Conservation (phyloP, 352 stramenopile genomes). For the Aphanomyces invadans region DNA sequence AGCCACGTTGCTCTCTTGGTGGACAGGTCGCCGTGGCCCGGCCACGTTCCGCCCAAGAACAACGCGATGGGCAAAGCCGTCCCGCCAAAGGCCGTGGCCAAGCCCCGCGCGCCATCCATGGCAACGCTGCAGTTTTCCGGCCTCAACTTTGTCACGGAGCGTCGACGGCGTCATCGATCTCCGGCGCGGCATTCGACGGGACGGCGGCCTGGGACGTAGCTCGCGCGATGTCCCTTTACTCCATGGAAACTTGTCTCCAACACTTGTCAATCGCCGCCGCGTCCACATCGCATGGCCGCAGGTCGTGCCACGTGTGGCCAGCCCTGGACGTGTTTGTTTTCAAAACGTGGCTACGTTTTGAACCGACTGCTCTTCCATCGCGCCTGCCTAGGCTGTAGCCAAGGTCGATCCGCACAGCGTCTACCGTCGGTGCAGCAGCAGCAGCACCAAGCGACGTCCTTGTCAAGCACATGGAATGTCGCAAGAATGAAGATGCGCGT, state of each 20-base stretch:
- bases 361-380: no score
- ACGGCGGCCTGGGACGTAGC: background rate
- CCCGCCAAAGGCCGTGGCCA: background rate
- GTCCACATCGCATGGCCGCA: no score
- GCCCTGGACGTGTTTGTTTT: no score
- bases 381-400: no score
- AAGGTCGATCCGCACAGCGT: no score
- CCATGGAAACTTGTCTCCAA: no score
- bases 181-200: background rate
- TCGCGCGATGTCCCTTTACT: background rate
- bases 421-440: no score
- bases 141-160: conserved; percentile 8
- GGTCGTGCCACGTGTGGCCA: no score
- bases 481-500: no score
- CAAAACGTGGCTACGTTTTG: background rate
- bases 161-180: background rate
- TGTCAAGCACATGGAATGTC: background rate
- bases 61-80: background rate
- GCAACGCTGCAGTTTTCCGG: background rate
- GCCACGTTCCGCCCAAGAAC: background rate
- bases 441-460: background rate
- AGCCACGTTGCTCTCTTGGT: background rate
- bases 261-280: no score
- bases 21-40: background rate
- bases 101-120: background rate